A percentile compares a stretch with the other conserved stretches of the same genome.
Evolutionary conservation across 441 rosid species (phyloP).

Genomic region (Breynia disticha): DNA sequence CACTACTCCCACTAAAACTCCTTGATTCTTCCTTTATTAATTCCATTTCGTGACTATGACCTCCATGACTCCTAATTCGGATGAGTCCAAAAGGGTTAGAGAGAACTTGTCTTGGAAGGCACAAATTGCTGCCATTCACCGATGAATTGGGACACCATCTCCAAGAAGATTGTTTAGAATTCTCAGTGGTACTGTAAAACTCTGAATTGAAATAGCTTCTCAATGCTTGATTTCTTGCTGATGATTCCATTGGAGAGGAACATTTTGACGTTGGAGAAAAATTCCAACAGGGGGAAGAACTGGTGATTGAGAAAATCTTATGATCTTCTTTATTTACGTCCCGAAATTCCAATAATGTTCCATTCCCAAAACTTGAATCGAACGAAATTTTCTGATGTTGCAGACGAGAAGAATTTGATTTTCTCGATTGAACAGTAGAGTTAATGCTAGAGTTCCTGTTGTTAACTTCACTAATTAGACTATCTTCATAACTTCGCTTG

Average conservation of each 20-base stretch:
- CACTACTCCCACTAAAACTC: constrained; percentile 4
- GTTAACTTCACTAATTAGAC: constrained; percentile 7
- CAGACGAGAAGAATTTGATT: constrained; percentile 25
- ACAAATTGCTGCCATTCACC: constrained; percentile 13
- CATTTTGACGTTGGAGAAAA: constrained; percentile 15
- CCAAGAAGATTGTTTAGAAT: constrained; percentile 21
- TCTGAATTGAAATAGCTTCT: constrained; percentile 14
- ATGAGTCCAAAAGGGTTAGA: constrained; percentile 21
- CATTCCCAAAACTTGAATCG: constrained; percentile 10
- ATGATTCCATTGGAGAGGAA: constrained; percentile 19
- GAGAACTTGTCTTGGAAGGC: constrained; percentile 18
- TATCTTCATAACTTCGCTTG: constrained; percentile 25
- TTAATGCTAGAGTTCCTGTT: constrained; percentile 4
- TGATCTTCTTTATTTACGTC: constrained; percentile 20
- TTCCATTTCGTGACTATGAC: constrained; percentile 17
- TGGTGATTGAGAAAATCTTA: constrained; percentile 22
- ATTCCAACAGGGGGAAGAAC: constrained; percentile 10
- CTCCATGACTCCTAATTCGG: no score
- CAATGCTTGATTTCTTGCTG: constrained; percentile 19
- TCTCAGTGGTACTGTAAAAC: constrained; percentile 12
- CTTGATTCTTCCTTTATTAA: constrained; percentile 15
- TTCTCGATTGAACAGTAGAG: constrained; percentile 15
- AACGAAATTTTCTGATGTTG: constrained; percentile 9
- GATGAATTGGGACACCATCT: constrained; percentile 16
- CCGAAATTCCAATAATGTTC: constrained; percentile 28